These are phyloP conservation scores for Cutaneotrichosporon dermatis DNA, from an alignment of 1,284 basidiomycete genomes.

Conservation along the genomic window DNA sequence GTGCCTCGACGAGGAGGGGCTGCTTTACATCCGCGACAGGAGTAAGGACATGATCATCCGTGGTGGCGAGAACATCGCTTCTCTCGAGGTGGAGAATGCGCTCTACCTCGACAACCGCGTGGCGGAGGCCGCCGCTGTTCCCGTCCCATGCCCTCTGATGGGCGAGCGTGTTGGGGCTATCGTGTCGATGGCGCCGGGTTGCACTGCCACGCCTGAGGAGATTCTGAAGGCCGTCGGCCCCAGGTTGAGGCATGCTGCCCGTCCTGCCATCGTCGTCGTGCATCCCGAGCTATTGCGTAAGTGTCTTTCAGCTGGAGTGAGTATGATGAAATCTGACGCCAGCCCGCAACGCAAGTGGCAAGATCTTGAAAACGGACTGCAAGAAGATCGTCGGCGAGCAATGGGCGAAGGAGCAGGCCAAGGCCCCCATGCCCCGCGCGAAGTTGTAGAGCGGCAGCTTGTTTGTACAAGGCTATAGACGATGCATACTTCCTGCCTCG, in stretches of 20 bases:
- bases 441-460: neutral
- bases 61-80: constrained; percentile 42
- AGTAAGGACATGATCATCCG: constrained; percentile 42
- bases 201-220: neutral
- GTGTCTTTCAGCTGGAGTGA: neutral
- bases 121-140: constrained; percentile 36
- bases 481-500: neutral
- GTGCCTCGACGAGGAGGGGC: constrained; percentile 34
- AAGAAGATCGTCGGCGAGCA: constrained; percentile 21
- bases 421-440: neutral
- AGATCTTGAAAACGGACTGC: constrained; percentile 13
- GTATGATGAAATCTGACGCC: neutral
- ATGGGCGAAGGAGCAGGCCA: constrained; percentile 22
- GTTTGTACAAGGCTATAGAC: neutral
- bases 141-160: constrained; percentile 33
- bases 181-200: constrained; percentile 25
- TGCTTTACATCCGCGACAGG: constrained; percentile 40
- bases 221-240: constrained; percentile 5
- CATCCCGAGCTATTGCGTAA: constrained; percentile 14
- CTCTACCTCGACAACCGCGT: constrained; percentile 32
- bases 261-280: constrained; percentile 16
- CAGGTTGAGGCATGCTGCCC: constrained; percentile 16
- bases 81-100: constrained; percentile 41
- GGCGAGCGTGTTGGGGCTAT: constrained; percentile 41
- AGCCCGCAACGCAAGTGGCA: constrained; percentile 16